Evolutionary conservation across 805 yeast genomes (phyloP).

Genomic region (Candida quercuum): DNA sequence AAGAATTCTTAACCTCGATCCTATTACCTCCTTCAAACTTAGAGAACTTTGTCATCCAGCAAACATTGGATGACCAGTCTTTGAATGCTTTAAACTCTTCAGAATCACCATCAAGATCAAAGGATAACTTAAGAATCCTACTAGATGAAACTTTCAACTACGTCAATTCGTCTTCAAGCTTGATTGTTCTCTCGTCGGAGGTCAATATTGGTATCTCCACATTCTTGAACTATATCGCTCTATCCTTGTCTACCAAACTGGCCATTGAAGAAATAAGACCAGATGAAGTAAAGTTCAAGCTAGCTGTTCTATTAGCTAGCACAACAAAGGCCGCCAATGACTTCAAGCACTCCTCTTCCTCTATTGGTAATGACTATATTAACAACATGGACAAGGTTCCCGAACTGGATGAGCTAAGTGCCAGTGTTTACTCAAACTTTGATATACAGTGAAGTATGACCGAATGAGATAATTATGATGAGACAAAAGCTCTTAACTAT

Average conservation of each 20-base stretch:
- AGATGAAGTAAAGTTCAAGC: constrained; percentile 33
- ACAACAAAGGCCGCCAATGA: constrained; percentile 59
- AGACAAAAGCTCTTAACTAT: too few relatives aligned
- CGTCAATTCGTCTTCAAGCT: constrained; percentile 31
- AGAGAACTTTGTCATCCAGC: constrained; percentile 50
- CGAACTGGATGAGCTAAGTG: constrained; percentile 82
- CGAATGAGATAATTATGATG: too few relatives aligned
- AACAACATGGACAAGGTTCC: constrained; percentile 43
- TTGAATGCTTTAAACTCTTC: constrained; percentile 21
- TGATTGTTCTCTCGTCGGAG: constrained; percentile 29
- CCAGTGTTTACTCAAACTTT: constrained; percentile 83
- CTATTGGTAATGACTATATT: constrained; percentile 34
- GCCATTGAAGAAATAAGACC: constrained; percentile 16
- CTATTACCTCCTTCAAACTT: constrained; percentile 47
- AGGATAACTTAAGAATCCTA: constrained; percentile 27
- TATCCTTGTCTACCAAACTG: constrained; percentile 2
- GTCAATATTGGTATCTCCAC: constrained; percentile 31
- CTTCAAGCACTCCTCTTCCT: constrained; percentile 37
- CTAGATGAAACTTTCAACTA: constrained; percentile 40
- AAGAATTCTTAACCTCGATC: constrained; percentile 24
- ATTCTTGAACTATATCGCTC: constrained; percentile 26
- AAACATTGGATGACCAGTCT: constrained; percentile 41
- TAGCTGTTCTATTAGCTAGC: constrained; percentile 69
- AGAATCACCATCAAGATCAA: constrained; percentile 12
- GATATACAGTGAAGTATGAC: constrained; percentile 16